Conservation (phyloP, 2,329 filamentous ascomycete species). For the Penicillium glabrum region DNA sequence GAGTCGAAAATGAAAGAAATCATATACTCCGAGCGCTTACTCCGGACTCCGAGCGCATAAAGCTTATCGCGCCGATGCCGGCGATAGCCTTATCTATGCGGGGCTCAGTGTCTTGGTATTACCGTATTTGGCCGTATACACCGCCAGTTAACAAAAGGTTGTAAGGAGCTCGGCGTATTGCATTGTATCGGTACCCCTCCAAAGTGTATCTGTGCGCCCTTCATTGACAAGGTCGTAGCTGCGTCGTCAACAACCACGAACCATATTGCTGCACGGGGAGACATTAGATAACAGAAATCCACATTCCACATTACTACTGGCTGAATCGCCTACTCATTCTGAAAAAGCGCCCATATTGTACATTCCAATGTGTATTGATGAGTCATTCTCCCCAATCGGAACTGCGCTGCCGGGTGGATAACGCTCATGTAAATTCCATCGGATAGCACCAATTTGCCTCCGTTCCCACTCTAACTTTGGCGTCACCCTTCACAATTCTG, state of each 20-base stretch:
- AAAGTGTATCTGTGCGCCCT: conserved; percentile 19
- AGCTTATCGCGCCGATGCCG: conserved; percentile 34
- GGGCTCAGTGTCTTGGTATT: conserved; percentile 10
- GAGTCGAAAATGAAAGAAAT: background rate
- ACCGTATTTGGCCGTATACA: conserved; percentile 5
- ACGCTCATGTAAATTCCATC: conserved; percentile 12
- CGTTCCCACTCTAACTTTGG: conserved; percentile 1
- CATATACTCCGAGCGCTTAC: background rate
- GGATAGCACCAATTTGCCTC: conserved; percentile 8
- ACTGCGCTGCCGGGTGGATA: conserved; percentile 12
- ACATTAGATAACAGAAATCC: conserved; percentile 19
- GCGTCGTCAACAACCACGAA: background rate
- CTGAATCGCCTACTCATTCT: background rate
- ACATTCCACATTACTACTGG: background rate
- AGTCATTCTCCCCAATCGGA: conserved; percentile 15
- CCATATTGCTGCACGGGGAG: background rate
- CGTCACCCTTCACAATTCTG: background rate
- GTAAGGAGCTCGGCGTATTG: background rate
- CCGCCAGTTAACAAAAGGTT: background rate
- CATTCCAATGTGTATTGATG: conserved; percentile 7
- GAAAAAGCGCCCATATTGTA: background rate
- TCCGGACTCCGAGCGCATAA: background rate
- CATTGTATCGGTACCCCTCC: conserved; percentile 6
- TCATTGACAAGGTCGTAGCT: conserved; percentile 17
- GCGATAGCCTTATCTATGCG: conserved; percentile 39